Evolutionary conservation across 345 rosid species (phyloP), one percentile per base, ranked within the genome.

Genomic region (Cochlearia excelsa): DNA sequence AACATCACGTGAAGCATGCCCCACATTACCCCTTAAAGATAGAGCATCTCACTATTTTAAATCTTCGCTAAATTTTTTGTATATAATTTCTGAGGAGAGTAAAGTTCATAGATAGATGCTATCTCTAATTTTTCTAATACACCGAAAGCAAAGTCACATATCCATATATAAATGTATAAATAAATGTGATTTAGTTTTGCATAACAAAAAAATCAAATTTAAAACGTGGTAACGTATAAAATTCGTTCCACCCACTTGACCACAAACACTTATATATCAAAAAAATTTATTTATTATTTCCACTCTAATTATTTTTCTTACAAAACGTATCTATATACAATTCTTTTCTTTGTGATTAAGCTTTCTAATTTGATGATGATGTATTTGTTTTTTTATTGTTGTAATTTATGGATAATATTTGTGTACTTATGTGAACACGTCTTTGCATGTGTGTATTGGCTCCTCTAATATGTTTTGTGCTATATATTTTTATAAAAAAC

Each of bases 1-100:
- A 80, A 71, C 68, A 74, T 79, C 95, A 90, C 90, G 93, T 90
- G 95, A 79, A 69, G 67, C 35, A 39, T 75, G 93, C 51, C 93
- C 93, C 88, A 83, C 85, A 57, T 57, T 75, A 77, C 44, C 75
- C 78, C 84, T 63, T 66, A 79, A 81, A 74, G 83, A 67, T 50
- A 33, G 61, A 72, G 80, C 84, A 79, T 74, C 79, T 72, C 81
- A 73, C 77, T 71, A 69, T 63, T 70, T 59, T 57, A 35, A 59
- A 52, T 35, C 50, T 70, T 66, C 56, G 23, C 30, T 11, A 41
- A 6, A 45, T 58, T 50, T 49, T 39, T 55, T 29, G 8, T 33
- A 33, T 2, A 33, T 33, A 33, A 33, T 5, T 33, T 33, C 3
- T 33, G 35, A 16, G 23, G 23, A 16, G 23, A 16, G 23, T 16